A percentile compares a stretch with the other conserved stretches of the same genome.
Evolutionary conservation across 2,329 filamentous ascomycete genomes (phyloP).

Genomic region (Pestalotiopsis sp.): DNA sequence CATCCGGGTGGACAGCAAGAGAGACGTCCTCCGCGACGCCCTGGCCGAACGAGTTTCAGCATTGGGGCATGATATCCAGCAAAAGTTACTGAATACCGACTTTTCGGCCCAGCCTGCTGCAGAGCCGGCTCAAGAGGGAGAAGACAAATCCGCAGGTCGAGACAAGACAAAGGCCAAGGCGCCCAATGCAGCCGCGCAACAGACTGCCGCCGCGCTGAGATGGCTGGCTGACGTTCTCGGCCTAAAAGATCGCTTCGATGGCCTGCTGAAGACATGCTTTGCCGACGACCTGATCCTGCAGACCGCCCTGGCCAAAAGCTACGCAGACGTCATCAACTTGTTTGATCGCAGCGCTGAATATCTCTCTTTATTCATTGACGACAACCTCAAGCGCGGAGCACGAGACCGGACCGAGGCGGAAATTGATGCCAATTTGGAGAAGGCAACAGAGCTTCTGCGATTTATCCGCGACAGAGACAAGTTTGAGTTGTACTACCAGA

Average conservation of each 20-base stretch:
- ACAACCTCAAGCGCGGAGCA: constrained; percentile 91
- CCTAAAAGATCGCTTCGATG: constrained; percentile 89
- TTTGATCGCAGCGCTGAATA: constrained; percentile 86
- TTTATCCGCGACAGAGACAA: constrained; percentile 91
- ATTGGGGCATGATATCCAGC: constrained; percentile 82
- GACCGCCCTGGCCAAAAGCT: constrained; percentile 80
- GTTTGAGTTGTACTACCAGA: constrained; percentile 98
- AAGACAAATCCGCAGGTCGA: constrained; percentile 34
- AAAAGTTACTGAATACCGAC: constrained; percentile 56
- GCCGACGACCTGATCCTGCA: constrained; percentile 74
- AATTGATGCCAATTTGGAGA: constrained; percentile 81
- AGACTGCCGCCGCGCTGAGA: constrained; percentile 83
- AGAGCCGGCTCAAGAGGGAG: constrained; percentile 39
- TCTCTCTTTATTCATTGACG: constrained; percentile 94
- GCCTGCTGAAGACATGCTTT: constrained; percentile 74
- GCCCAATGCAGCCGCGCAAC: constrained; percentile 65
- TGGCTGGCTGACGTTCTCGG: constrained; percentile 91
- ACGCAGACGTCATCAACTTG: constrained; percentile 90
- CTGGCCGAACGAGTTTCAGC: constrained; percentile 76
- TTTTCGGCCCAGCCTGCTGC: constrained; percentile 40
- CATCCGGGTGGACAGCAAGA: constrained; percentile 72
- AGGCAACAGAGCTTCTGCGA: constrained; percentile 82
- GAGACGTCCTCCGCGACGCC: constrained; percentile 66
- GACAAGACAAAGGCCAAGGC: constrained; percentile 50
- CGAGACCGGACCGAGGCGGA: constrained; percentile 90